Evolutionary conservation across 805 yeast species (phyloP).

Genomic region (Tetrapisispora namnaoensis): DNA sequence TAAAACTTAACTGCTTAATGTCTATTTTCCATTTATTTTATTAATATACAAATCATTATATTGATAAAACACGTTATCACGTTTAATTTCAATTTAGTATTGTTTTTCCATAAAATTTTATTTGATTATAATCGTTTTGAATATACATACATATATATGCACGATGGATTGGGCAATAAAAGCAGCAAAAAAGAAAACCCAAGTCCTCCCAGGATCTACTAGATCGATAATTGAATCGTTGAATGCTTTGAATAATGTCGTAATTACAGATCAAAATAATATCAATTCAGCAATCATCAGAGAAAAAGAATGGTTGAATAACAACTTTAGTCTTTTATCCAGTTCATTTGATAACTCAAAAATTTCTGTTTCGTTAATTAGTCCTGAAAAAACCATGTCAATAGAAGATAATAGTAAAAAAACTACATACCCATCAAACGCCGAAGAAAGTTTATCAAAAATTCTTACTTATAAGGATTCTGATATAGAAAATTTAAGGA

Average conservation of each 20-base stretch:
- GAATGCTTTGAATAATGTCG: slow-evolving; percentile 19
- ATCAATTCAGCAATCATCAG: slow-evolving; percentile 11
- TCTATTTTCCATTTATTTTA: not conserved
- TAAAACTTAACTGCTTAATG: not conserved
- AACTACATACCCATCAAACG: not conserved
- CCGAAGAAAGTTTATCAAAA: not conserved
- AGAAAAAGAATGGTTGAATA: slow-evolving; percentile 18
- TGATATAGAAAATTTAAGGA: not conserved
- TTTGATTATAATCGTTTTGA: no score
- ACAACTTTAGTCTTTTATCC: slow-evolving; percentile 4
- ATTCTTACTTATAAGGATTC: no score
- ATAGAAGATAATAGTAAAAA: not conserved
- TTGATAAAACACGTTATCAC: no score
- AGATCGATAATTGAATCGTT: slow-evolving; percentile 27
- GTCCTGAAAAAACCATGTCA: slow-evolving; percentile 4
- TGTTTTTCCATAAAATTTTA: no score
- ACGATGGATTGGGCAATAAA: slow-evolving; percentile 26
- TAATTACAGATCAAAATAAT: slow-evolving; percentile 15
- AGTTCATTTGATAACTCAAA: slow-evolving; percentile 2
- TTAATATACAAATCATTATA: not conserved
- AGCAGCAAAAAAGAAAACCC: slow-evolving; percentile 24
- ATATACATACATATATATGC: no score
- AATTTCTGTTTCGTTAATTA: not conserved
- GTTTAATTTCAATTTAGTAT: no score
- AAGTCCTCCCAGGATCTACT: slow-evolving; percentile 22